Conservation (phyloP, 192 early-diverging fungal species). For the Piromyces finnis region DNA sequence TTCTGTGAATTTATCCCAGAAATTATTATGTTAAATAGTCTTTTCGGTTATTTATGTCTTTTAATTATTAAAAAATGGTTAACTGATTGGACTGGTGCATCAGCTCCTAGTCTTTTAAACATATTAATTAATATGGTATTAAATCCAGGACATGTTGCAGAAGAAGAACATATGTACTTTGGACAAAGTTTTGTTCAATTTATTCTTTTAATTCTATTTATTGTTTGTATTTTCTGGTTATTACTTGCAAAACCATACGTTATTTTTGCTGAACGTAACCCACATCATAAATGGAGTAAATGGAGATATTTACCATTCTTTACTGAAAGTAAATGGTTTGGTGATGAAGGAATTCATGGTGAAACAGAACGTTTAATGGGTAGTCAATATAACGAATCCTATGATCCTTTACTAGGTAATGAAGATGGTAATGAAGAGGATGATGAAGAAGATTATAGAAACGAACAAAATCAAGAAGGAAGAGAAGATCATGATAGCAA, state of each 20-base stretch:
- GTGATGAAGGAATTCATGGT: not conserved
- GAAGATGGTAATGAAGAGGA: not conserved
- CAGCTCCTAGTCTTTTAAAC: constrained; percentile 86
- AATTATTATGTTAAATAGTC: constrained; percentile 72
- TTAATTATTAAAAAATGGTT: constrained; percentile 94
- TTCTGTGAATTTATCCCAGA: constrained; percentile 83
- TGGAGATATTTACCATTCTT: not conserved
- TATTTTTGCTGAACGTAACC: constrained; percentile 61
- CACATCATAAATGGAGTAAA: not conserved
- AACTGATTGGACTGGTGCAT: constrained; percentile 44
- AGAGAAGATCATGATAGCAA: not conserved
- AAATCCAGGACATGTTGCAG: constrained; percentile 58
- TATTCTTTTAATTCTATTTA: constrained; percentile 57
- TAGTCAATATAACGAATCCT: not conserved
- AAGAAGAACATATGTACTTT: constrained; percentile 53
- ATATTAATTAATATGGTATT: constrained; percentile 99
- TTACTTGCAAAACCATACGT: constrained; percentile 80
- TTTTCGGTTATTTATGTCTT: constrained; percentile 90
- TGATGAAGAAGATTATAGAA: not conserved
- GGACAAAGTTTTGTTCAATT: constrained; percentile 62
- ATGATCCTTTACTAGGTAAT: not conserved
- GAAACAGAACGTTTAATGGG: not conserved
- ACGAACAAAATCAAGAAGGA: not conserved
- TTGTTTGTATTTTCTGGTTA: constrained; percentile 95
- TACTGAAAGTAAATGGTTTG: not conserved